phyloP scores from a whole-genome alignment of 805 yeast species.

The Cyberlindnera bimundalis region DNA sequence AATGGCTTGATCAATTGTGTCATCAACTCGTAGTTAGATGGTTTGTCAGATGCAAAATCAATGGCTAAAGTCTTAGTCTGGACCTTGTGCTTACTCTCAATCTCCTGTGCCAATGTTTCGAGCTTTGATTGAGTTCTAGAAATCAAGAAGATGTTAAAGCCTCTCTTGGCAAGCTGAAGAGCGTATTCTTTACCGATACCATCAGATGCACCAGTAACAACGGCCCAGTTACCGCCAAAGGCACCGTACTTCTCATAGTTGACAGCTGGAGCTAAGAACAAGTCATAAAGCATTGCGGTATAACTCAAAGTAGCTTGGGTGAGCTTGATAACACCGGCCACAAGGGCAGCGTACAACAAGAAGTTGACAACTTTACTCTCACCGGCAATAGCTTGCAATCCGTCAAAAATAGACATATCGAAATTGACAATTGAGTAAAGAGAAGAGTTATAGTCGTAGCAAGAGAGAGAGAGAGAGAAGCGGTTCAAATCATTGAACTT shows the following conservation, averaged over 20 bases:
- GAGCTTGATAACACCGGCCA: slow-evolving; percentile 62
- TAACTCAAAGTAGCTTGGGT: slow-evolving; percentile 49
- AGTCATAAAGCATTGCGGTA: slow-evolving; percentile 52
- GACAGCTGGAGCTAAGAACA: slow-evolving; percentile 60
- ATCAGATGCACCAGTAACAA: slow-evolving; percentile 95
- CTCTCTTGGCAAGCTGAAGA: slow-evolving; percentile 76
- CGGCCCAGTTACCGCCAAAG: slow-evolving; percentile 75
- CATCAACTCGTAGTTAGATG: slow-evolving; percentile 53
- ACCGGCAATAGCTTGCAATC: slow-evolving; percentile 12
- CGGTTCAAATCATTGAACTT: neutral
- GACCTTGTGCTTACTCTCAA: slow-evolving; percentile 57
- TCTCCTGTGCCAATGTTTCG: slow-evolving; percentile 58
- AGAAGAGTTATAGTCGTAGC: neutral
- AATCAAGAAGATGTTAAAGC: slow-evolving; percentile 78
- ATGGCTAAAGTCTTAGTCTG: slow-evolving; percentile 66
- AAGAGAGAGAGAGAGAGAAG: neutral
- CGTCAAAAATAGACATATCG: slow-evolving; percentile 17
- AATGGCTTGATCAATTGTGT: slow-evolving; percentile 42
- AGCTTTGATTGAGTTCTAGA: slow-evolving; percentile 83
- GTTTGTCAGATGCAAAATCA: slow-evolving; percentile 68
- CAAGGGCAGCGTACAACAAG: slow-evolving; percentile 39
- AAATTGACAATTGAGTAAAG: neutral
- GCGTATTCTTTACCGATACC: slow-evolving; percentile 96
- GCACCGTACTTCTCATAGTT: slow-evolving; percentile 73
- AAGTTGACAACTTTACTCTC: slow-evolving; percentile 16